Base-by-base conservation (phyloP, 495 filamentous ascomycete species). In the Hypoxylon perforatum region DNA sequence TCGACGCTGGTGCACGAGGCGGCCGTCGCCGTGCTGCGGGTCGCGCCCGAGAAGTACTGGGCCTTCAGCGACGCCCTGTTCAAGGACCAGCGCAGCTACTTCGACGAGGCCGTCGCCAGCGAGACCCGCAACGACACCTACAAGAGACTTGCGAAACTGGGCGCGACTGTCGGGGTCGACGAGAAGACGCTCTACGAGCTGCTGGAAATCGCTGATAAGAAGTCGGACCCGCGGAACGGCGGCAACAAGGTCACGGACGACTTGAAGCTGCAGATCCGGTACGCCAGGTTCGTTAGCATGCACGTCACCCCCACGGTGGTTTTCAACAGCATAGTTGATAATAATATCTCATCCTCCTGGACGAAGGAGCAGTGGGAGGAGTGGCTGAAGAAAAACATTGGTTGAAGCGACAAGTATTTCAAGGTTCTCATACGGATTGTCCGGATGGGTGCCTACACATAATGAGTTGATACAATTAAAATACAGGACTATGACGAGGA, bases 251-350 rank as follows among this genome's bases (percentile, higher is more conserved):
- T 91, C 36, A 97, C 93, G 56, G 83, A 91, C 75, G 93, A 97
- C 71, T 75, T 97, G 47, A 99, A 97, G 80, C 72, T 90, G 42
- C 80, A 94, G 73, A 85, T 96, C 47, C 96, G 94, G 81, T 89
- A 88, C 73, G 90, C 90, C 63, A 81, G 93, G 57, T 75, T 92
- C 66, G 78, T 88, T 6, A 91, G 93, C 4, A 87, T 96, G 30
- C 94, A 97, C 81, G 92, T 97, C 23, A 92, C 90, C 23, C 93
- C 93, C 18, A 97, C 93, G 1, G 92, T 96, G 15, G 77, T 96
- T 41, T 95, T 96, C 78, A 87, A 97, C 78, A 93, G 92, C 8
- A 85, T 93, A 39, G 90, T 95, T 45, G 92, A 91, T 61, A 86
- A 84, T 60, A 84, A 87, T 15, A 93, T 97, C 64, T 88, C 86